These are phyloP conservation scores for Zygoascus sp. DNA, from an alignment of 1,139 yeast genomes.

Conservation along the genomic window DNA sequence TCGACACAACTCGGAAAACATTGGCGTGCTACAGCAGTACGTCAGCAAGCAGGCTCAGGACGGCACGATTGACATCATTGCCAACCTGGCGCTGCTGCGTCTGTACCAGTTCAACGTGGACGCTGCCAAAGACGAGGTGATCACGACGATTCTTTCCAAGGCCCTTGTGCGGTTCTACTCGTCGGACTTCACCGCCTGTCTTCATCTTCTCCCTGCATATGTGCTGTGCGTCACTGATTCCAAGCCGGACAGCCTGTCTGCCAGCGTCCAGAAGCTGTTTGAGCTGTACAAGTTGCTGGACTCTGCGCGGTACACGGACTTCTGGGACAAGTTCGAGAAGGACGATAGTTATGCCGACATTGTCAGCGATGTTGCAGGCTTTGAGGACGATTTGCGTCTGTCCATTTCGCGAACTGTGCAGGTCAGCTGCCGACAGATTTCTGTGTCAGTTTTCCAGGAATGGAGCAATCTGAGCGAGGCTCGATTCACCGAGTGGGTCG, in stretches of 20 bases:
- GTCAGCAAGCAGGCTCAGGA: constrained; percentile 39
- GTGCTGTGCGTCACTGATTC: constrained; percentile 28
- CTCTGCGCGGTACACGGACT: constrained; percentile 36
- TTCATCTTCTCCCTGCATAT: constrained; percentile 44
- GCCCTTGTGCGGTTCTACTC: constrained; percentile 42
- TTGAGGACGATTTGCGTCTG: constrained; percentile 34
- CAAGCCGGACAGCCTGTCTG: constrained; percentile 31
- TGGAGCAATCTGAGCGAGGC: constrained; percentile 34
- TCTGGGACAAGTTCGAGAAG: constrained; percentile 36
- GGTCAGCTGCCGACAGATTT: constrained; percentile 31
- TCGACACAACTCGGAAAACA: constrained; percentile 44
- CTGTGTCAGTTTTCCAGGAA: constrained; percentile 31
- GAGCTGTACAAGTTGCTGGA: constrained; percentile 37
- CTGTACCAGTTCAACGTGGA: constrained; percentile 40
- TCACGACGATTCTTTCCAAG: constrained; percentile 39
- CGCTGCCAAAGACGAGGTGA: constrained; percentile 38
- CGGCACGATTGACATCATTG: constrained; percentile 40
- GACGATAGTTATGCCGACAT: constrained; percentile 37
- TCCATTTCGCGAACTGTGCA: constrained; percentile 35
- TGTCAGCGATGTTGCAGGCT: constrained; percentile 35
- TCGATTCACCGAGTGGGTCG: constrained; percentile 34
- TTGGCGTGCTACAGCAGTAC: constrained; percentile 42
- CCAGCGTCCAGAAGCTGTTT: constrained; percentile 37
- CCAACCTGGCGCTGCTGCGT: constrained; percentile 45
- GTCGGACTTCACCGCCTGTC: constrained; percentile 42